These are phyloP conservation scores for Neurospora sublineolata DNA, from an alignment of 495 filamentous ascomycete genomes.

Conservation along the genomic window DNA sequence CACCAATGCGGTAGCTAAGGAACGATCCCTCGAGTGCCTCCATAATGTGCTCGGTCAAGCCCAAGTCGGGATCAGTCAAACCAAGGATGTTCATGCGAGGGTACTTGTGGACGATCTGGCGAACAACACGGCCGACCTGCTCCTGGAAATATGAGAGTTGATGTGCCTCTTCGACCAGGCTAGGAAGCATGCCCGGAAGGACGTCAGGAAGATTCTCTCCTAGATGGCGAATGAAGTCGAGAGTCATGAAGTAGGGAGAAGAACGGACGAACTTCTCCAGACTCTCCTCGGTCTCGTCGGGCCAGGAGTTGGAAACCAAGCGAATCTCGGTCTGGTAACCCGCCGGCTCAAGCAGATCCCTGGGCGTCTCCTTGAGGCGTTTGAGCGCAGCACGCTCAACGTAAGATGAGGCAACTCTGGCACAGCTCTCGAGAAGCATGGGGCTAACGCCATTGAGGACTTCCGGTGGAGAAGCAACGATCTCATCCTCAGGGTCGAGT, in stretches of 20 bases:
- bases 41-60: slow-evolving; percentile 21
- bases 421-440: slow-evolving; percentile 25
- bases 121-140: slow-evolving; percentile 24
- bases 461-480: slow-evolving; percentile 7
- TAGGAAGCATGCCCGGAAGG: slow-evolving; percentile 13
- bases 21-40: slow-evolving; percentile 24
- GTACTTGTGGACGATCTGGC: slow-evolving; percentile 32
- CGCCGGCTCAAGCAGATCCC: neutral
- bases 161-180: slow-evolving; percentile 19
- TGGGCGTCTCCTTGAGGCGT: neutral
- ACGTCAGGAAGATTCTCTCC: slow-evolving; percentile 16
- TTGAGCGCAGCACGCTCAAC: neutral
- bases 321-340: neutral
- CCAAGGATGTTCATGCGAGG: slow-evolving; percentile 32
- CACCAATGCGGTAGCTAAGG: slow-evolving; percentile 18
- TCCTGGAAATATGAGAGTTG: slow-evolving; percentile 19
- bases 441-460: neutral
- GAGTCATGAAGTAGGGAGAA: slow-evolving; percentile 20
- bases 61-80: slow-evolving; percentile 18
- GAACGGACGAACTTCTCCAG: slow-evolving; percentile 20
- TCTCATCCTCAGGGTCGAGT: slow-evolving; percentile 30
- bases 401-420: slow-evolving; percentile 26
- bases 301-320: slow-evolving; percentile 11
- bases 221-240: slow-evolving; percentile 18
- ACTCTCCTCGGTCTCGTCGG: slow-evolving; percentile 18